Conservation (phyloP, 371 early-diverging fungal genomes). For the Amoeboradix gromovi region DNA sequence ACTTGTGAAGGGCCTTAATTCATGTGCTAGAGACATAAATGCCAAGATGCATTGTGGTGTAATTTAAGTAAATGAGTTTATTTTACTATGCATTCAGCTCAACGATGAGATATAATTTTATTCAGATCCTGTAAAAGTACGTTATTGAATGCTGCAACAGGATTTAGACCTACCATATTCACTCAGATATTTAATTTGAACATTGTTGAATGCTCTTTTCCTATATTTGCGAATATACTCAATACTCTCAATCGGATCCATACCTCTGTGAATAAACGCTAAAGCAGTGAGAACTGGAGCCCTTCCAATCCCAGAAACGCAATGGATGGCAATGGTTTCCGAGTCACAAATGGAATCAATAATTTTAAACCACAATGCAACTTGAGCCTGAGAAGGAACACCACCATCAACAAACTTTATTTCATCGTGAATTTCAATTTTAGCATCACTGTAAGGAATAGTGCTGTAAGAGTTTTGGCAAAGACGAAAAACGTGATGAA, state of each 20-base stretch:
- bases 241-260: slow-evolving; percentile 36
- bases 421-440: slow-evolving; percentile 21
- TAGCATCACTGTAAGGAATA: slow-evolving; percentile 11
- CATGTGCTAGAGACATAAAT: too few species aligned
- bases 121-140: too few species aligned
- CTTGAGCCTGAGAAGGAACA: slow-evolving; percentile 1
- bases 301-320: slow-evolving; percentile 35
- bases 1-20: too few species aligned
- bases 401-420: slow-evolving; percentile 29
- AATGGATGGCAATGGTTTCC: slow-evolving; percentile 28
- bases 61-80: too few species aligned
- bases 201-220: slow-evolving; percentile 32
- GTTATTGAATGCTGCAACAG: too few species aligned
- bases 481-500: slow-evolving; percentile 22
- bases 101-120: too few species aligned
- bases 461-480: slow-evolving; percentile 26
- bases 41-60: too few species aligned
- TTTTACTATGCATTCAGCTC: too few species aligned
- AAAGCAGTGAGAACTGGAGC: slow-evolving; percentile 35
- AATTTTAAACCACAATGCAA: background rate
- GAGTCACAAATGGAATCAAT: background rate
- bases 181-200: slow-evolving; percentile 24
- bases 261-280: slow-evolving; percentile 29
- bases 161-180: too few species aligned
- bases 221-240: slow-evolving; percentile 22